These are phyloP conservation scores for Yamadazyma sp. DNA, from an alignment of 1,139 yeast genomes.

Conservation along the genomic window DNA sequence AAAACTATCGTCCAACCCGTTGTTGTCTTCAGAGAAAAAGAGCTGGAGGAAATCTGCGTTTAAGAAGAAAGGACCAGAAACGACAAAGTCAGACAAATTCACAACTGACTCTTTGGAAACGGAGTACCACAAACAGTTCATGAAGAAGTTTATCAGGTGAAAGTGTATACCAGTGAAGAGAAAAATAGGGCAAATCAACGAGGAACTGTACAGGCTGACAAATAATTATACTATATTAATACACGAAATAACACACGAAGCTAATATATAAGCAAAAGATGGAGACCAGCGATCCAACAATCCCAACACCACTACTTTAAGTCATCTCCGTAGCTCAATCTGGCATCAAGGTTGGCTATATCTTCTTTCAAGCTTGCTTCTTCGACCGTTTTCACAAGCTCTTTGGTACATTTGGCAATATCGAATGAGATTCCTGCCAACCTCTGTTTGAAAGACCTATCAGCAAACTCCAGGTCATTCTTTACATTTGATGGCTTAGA, in stretches of 20 bases:
- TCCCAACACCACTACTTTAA: slow-evolving; percentile 23
- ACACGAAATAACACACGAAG: slow-evolving; percentile 7
- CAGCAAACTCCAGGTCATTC: slow-evolving; percentile 70
- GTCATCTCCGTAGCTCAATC: slow-evolving; percentile 39
- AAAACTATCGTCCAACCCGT: slow-evolving; percentile 40
- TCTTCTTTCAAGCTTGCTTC: slow-evolving; percentile 88
- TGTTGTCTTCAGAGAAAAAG: slow-evolving; percentile 25
- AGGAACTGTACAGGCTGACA: too few species aligned
- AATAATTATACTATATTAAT: too few species aligned
- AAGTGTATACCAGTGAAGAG: too few species aligned
- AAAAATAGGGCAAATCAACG: too few species aligned
- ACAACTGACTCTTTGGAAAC: slow-evolving; percentile 69
- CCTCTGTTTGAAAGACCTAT: slow-evolving; percentile 86
- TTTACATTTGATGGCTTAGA: slow-evolving; percentile 50
- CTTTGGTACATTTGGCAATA: slow-evolving; percentile 94
- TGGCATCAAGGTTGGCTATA: slow-evolving; percentile 53
- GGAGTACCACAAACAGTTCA: slow-evolving; percentile 67
- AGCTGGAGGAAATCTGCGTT: slow-evolving; percentile 60
- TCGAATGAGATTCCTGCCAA: slow-evolving; percentile 95
- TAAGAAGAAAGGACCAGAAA: slow-evolving; percentile 28
- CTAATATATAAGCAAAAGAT: not conserved
- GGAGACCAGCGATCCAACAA: not conserved
- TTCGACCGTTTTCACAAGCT: slow-evolving; percentile 91
- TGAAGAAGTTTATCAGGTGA: slow-evolving; percentile 62
- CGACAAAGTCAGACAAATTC: slow-evolving; percentile 26